These are phyloP conservation scores for Carex pumila DNA, from an alignment of 176 grass and related monocot genomes.

Conservation along the genomic window DNA sequence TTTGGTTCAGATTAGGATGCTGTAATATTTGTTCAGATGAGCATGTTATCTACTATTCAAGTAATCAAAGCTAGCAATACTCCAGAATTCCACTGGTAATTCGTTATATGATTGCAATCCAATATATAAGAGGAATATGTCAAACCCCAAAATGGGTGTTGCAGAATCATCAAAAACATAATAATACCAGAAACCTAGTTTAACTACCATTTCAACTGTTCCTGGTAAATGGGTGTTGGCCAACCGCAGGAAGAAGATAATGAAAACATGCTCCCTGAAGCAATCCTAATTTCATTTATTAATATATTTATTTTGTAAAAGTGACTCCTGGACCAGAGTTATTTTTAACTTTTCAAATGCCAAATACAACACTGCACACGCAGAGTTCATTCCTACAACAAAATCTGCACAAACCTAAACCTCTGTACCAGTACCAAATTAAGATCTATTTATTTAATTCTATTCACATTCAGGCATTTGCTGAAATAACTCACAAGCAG, in stretches of 20 bases:
- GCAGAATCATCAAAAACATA: background rate
- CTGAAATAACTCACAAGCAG: slow-evolving; percentile 10
- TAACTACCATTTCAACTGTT: background rate
- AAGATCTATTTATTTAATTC: background rate
- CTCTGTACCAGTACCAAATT: background rate
- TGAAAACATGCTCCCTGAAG: background rate
- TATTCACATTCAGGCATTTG: slow-evolving; percentile 25
- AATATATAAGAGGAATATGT: background rate
- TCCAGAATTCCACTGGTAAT: background rate
- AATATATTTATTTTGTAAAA: background rate
- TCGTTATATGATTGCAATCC: background rate
- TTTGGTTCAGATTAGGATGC: background rate
- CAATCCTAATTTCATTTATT: background rate
- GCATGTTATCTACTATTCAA: background rate
- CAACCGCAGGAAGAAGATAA: background rate
- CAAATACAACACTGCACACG: background rate
- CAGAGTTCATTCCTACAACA: background rate
- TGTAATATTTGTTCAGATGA: background rate
- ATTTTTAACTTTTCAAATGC: background rate
- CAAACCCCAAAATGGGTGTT: background rate
- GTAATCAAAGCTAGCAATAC: background rate
- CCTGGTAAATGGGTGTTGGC: background rate
- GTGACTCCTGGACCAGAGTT: background rate
- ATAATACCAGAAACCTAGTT: background rate
- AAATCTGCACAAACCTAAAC: background rate